phyloP scores from a whole-genome alignment of 108 stramenopile species.

The Nannochloropsis gaditana region DNA sequence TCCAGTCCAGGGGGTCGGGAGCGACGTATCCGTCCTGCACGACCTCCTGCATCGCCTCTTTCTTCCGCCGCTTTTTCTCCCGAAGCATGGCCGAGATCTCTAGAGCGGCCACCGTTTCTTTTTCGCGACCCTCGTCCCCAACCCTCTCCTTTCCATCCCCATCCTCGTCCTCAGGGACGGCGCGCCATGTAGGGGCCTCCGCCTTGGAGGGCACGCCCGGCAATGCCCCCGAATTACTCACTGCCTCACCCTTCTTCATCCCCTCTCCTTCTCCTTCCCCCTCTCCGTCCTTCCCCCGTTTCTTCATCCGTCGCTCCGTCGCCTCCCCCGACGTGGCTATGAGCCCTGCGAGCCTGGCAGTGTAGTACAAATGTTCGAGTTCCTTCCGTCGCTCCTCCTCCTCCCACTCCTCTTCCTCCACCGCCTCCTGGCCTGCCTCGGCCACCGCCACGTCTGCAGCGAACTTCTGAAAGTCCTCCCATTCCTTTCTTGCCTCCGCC shows the following conservation, averaged over 20 bases:
- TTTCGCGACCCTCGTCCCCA: background rate
- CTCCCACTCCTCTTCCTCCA: conserved; percentile 39
- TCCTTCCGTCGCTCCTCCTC: conserved; percentile 46
- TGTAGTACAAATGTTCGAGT: conserved; percentile 40
- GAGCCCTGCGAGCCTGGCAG: background rate
- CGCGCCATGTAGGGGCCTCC: background rate
- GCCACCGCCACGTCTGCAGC: conserved; percentile 35
- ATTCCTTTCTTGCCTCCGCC: conserved; percentile 26
- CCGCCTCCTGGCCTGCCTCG: conserved; percentile 37
- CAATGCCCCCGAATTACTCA: background rate
- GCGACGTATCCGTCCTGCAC: conserved; percentile 45
- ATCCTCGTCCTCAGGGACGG: background rate
- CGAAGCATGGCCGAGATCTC: conserved; percentile 47
- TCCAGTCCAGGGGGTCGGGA: conserved; percentile 44
- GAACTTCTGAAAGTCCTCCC: conserved; percentile 46
- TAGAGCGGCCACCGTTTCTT: conserved; percentile 23
- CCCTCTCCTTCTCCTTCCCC: conserved; percentile 35
- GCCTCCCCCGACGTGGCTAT: background rate
- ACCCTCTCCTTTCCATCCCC: background rate
- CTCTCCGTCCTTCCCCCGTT: conserved; percentile 27
- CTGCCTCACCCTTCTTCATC: conserved; percentile 28
- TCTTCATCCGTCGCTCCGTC: background rate
- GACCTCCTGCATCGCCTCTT: conserved; percentile 36
- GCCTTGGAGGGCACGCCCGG: background rate
- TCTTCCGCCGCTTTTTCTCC: conserved; percentile 35